phyloP scores from a whole-genome alignment of 768 basidiomycete genomes.

The Psilocybe tampanensis region DNA sequence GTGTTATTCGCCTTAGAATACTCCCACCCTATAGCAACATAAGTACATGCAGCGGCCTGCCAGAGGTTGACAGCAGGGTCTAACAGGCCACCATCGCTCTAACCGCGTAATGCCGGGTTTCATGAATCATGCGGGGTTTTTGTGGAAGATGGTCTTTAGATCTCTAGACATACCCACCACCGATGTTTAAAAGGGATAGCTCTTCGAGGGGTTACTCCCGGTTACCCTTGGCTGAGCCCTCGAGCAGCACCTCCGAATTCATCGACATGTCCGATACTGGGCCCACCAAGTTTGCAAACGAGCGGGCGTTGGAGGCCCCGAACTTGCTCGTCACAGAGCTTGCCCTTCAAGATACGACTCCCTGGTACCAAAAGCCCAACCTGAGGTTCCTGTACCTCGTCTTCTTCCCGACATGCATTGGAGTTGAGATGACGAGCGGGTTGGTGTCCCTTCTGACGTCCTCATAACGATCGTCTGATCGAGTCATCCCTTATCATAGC shows the following conservation, averaged over 20 bases:
- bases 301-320: slow-evolving; percentile 6
- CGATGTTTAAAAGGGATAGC: background rate
- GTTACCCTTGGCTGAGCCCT: background rate
- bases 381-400: slow-evolving; percentile 56
- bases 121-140: slow-evolving; percentile 7
- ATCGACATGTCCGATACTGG: background rate
- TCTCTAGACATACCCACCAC: background rate
- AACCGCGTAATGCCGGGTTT: slow-evolving; percentile 6
- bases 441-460: slow-evolving; percentile 24
- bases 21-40: slow-evolving; percentile 3
- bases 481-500: slow-evolving; percentile 24
- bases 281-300: background rate
- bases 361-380: slow-evolving; percentile 68
- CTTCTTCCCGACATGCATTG: slow-evolving; percentile 61
- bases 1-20: background rate
- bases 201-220: background rate
- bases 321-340: slow-evolving; percentile 42
- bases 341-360: slow-evolving; percentile 50
- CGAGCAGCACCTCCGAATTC: background rate
- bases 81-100: background rate
- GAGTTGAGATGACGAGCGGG: slow-evolving; percentile 67
- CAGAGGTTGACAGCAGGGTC: too few relatives aligned
- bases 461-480: background rate
- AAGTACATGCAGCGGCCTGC: too few relatives aligned
- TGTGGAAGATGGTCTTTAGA: slow-evolving; percentile 5